Conservation (phyloP, 441 rosid species). For the Rhodomyrtus psidioides region DNA sequence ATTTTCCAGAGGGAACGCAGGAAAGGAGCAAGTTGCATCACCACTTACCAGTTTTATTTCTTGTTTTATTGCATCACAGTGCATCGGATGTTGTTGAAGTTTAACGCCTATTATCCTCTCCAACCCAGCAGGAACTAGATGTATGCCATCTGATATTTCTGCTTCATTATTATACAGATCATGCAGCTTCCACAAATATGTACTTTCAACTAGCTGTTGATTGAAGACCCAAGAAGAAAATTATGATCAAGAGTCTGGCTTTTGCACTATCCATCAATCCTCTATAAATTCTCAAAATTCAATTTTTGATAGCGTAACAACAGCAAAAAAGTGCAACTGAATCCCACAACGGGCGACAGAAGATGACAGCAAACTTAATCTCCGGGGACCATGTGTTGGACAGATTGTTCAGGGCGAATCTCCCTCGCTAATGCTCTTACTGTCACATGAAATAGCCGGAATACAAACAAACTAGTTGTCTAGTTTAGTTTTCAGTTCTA, state of each 20-base stretch:
- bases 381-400: background rate
- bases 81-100: conserved; percentile 70
- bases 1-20: conserved; percentile 9
- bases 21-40: conserved; percentile 3
- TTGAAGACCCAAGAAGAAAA: conserved; percentile 2
- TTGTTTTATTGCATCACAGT: conserved; percentile 60
- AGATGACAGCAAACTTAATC: background rate
- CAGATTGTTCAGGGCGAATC: conserved; percentile 14
- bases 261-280: background rate
- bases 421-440: background rate
- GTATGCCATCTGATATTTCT: conserved; percentile 41
- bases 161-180: conserved; percentile 54
- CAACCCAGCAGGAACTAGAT: conserved; percentile 57
- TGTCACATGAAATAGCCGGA: background rate
- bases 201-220: conserved; percentile 72
- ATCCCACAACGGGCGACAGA: background rate
- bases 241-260: conserved; percentile 1
- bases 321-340: background rate
- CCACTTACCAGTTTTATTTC: conserved; percentile 70
- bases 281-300: background rate
- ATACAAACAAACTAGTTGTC: background rate
- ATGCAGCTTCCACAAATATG: conserved; percentile 61
- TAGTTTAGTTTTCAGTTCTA: background rate
- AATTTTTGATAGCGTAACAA: background rate
- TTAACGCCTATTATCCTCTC: conserved; percentile 43